A percentile compares a stretch with the other conserved stretches of the same genome.
phyloP scores from a whole-genome alignment of 305 asterid genomes.

The Fraxinus albicans region DNA sequence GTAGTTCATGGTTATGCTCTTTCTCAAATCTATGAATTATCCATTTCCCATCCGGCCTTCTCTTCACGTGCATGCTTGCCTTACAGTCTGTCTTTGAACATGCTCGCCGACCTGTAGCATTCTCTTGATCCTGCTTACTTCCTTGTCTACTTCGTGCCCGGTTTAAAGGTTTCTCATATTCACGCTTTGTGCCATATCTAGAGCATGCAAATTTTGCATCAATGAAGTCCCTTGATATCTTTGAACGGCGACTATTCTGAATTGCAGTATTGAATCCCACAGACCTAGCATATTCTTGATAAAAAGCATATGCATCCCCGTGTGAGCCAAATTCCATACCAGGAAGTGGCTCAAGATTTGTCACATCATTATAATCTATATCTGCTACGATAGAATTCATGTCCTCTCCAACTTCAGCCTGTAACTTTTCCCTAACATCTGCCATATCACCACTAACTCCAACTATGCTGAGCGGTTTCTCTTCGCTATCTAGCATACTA shows the following conservation, averaged over 20 bases:
- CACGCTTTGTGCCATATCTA: conserved; percentile 87
- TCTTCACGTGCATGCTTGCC: conserved; percentile 96
- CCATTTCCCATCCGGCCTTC: conserved; percentile 93
- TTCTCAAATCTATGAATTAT: conserved; percentile 90
- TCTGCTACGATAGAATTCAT: conserved; percentile 48
- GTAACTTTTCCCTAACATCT: conserved; percentile 54
- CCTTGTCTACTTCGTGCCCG: conserved; percentile 90
- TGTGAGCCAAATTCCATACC: conserved; percentile 91
- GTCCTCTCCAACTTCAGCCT: conserved; percentile 57
- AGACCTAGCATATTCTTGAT: conserved; percentile 87
- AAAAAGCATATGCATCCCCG: conserved; percentile 80
- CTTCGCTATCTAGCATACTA: conserved; percentile 68
- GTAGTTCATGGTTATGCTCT: conserved; percentile 90
- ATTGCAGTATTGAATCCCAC: conserved; percentile 82
- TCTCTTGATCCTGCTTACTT: conserved; percentile 74
- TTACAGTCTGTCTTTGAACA: conserved; percentile 95
- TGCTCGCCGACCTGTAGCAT: conserved; percentile 83
- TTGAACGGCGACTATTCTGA: conserved; percentile 85
- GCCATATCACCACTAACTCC: conserved; percentile 50
- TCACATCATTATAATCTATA: conserved; percentile 46
- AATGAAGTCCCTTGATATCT: conserved; percentile 79
- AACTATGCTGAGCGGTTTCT: conserved; percentile 56
- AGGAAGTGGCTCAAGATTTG: conserved; percentile 83
- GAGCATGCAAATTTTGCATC: conserved; percentile 89
- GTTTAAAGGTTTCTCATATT: conserved; percentile 75